Base-by-base conservation (phyloP, 2,329 filamentous ascomycete genomes). In the Sporothrix inflata region DNA sequence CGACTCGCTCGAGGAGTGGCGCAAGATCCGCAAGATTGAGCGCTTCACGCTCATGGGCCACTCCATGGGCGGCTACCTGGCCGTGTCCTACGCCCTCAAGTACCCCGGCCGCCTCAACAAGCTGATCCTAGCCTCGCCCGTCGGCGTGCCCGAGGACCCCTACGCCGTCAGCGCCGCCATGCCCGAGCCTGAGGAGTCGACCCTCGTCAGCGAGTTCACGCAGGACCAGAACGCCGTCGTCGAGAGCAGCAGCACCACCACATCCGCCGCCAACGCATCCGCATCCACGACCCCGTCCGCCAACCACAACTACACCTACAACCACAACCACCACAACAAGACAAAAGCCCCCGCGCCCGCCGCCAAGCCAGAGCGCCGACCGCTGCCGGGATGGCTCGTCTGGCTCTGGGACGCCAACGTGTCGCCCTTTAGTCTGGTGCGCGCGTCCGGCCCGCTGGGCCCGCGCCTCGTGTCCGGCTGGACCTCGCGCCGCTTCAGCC, bases 381-480 rank as follows among this genome's bases (percentile, higher is more conserved):
- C 90, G 1, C 81, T 96, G 2, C 94, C 94, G 0, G 90, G 91
- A 80, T 98, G 95, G 94, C 85, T 98, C 24, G 90, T 91, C 71
- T 98, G 94, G 83, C 88, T 99, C 4, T 99, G 96, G 96, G 96
- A 99, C 76, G 92, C 94, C 76, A 99, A 99, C 79, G 89, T 98
- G 75, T 98, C 94, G 0, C 96, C 96, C 7, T 99, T 99, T 81
- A 95, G 91, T 75, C 85, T 99, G 66, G 89, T 99, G 16, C 92
- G 96, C 73, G 91, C 94, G 85, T 87, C 93, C 1, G 96, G 96
- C 0, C 96, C 96, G 0, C 84, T 99, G 0, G 96, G 96, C 0
- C 96, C 96, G 3, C 90, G 94, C 30, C 89, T 99, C 47, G 94
- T 98, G 0, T 98, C 94, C 0, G 94, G 94, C 72, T 99, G 96